Percentiles rank a stretch among this genome's conserved stretches.
Evolutionary conservation across 2,329 filamentous ascomycete genomes (phyloP).

Genomic region (Fusarium sp.): DNA sequence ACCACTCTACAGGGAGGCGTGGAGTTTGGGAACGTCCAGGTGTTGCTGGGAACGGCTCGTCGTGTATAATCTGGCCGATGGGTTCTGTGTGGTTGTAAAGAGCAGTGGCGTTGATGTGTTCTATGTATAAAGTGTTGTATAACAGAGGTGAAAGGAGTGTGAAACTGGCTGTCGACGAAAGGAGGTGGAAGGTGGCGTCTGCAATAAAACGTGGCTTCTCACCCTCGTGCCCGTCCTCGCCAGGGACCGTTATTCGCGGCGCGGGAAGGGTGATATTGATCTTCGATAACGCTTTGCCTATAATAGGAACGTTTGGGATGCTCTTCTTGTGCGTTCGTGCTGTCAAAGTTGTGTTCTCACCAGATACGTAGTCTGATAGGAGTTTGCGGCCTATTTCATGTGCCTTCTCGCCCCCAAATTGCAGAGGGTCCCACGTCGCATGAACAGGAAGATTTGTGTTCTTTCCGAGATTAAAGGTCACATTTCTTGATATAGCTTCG

Average conservation of each 20-base stretch:
- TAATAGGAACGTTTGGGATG: conserved; percentile 76
- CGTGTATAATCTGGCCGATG: conserved; percentile 81
- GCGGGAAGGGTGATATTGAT: conserved; percentile 78
- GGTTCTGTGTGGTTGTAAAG: conserved; percentile 83
- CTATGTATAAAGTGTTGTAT: conserved; percentile 79
- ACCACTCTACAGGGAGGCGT: conserved; percentile 84
- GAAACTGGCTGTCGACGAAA: conserved; percentile 88
- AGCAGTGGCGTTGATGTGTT: conserved; percentile 84
- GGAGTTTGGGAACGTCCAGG: conserved; percentile 80
- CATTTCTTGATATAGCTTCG: conserved; percentile 74
- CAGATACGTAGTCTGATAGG: conserved; percentile 87
- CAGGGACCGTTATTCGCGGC: conserved; percentile 72
- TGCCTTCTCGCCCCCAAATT: conserved; percentile 70
- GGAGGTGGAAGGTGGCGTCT: conserved; percentile 85
- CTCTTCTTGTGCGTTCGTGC: conserved; percentile 76
- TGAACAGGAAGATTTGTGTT: conserved; percentile 77
- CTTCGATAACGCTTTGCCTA: conserved; percentile 78
- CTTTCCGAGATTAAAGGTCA: conserved; percentile 73
- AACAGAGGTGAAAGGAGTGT: conserved; percentile 81
- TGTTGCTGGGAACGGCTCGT: conserved; percentile 78
- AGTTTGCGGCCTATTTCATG: conserved; percentile 74
- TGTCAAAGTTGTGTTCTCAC: conserved; percentile 83
- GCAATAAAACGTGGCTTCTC: conserved; percentile 76
- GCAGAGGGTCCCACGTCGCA: conserved; percentile 78
- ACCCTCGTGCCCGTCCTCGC: conserved; percentile 50